phyloP scores from a whole-genome alignment of 768 basidiomycete species.

The Boletus pseudo-olivaceus region DNA sequence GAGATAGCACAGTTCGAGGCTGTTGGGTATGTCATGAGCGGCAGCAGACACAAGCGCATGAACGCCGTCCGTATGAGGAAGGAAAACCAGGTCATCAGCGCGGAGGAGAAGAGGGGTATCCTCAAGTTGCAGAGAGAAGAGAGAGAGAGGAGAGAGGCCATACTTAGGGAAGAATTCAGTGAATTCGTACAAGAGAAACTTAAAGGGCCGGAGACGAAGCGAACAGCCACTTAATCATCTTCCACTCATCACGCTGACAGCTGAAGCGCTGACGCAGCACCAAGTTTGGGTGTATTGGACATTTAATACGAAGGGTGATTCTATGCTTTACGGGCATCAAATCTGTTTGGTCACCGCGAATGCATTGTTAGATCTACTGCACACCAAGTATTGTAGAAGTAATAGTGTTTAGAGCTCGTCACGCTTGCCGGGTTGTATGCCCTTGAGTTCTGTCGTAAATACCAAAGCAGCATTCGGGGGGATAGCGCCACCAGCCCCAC shows the following conservation, averaged over 20 bases:
- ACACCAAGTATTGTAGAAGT: neutral
- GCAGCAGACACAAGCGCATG: constrained; percentile 92
- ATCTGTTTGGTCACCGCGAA: neutral
- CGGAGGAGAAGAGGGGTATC: constrained; percentile 97
- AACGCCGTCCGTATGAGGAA: constrained; percentile 98
- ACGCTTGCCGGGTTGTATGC: constrained; percentile 45
- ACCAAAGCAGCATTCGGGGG: constrained; percentile 77
- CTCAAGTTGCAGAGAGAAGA: constrained; percentile 94
- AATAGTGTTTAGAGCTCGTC: constrained; percentile 50
- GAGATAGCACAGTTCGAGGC: constrained; percentile 85
- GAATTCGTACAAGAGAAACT: constrained; percentile 77
- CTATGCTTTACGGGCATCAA: neutral
- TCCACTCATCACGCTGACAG: neutral
- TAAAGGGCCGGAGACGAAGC: constrained; percentile 43
- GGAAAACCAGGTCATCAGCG: constrained; percentile 99
- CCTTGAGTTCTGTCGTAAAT: constrained; percentile 84
- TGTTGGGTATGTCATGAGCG: constrained; percentile 98
- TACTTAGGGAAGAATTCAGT: constrained; percentile 85
- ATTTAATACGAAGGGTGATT: neutral
- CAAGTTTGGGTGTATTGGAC: neutral
- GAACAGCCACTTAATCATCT: constrained; percentile 7
- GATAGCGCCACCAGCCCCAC: constrained; percentile 75
- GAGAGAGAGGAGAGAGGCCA: constrained; percentile 83
- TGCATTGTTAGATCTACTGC: neutral
- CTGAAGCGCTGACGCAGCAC: too few species aligned